Base-by-base conservation (phyloP, 2,329 filamentous ascomycete species). In the Aureobasidium sp. region DNA sequence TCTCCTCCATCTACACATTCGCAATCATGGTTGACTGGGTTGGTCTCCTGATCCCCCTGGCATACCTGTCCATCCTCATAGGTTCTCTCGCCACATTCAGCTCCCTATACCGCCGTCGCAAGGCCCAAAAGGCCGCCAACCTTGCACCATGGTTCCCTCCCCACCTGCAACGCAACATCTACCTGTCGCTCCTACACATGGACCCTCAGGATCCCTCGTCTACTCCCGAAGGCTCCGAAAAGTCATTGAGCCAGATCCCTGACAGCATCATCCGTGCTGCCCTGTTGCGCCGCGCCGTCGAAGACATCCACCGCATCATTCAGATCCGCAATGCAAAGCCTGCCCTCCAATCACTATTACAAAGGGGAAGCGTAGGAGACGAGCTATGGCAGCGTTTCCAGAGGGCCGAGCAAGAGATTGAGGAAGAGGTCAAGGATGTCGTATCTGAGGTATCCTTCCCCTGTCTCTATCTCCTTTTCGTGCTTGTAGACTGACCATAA, bases 321-420 rank as follows among this genome's bases (percentile, higher is more conserved):
- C 86, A 94, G 73, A 85, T 99, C 71, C 85, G 93, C 71, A 88
- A 84, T 62, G 88, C 91, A 68, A 99, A 97, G 79, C 89, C 90
- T 69, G 91, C 94, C 8, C 85, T 96, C 71, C 87, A 88, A 71
- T 83, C 86, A 27, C 78, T 99, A 67, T 76, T 97, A 68, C 91
- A 96, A 76, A 83, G 91, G 66, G 94, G 94, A 53, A 96, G 91
- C 70, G 91, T 99, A 1, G 93, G 94, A 15, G 94, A 99, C 73
- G 94, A 99, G 74, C 77, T 99, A 68, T 96, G 91, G 89, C 90
- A 97, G 79, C 83, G 93, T 42, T 96, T 97, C 75, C 77, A 87
- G 76, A 84, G 91, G 56, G 94, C 93, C 0, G 94, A 99, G 82
- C 92, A 95, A 79, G 94, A 99, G 77, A 95, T 97, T 81, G 92